Conservation (phyloP, 2,329 filamentous ascomycete genomes). For the Intubia oerlemansii region DNA sequence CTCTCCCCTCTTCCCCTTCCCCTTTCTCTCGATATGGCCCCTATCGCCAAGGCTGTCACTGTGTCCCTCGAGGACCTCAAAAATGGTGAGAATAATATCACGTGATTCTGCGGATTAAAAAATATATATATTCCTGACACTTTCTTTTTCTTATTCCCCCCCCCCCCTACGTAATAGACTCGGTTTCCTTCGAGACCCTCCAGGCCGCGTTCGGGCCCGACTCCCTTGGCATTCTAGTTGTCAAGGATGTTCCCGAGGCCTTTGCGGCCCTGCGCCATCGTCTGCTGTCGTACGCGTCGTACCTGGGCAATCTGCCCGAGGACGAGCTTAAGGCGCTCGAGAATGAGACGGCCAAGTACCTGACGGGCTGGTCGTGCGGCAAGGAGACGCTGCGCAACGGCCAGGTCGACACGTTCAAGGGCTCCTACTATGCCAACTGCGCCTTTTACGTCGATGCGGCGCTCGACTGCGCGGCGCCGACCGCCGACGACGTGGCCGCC, state of each 20-base stretch:
- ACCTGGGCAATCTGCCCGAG: conserved; percentile 60
- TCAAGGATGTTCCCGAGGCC: conserved; percentile 56
- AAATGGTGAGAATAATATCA: conserved; percentile 3
- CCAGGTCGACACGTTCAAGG: conserved; percentile 60
- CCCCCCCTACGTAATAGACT: not conserved
- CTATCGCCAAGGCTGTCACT: conserved; percentile 7
- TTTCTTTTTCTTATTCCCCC: no score
- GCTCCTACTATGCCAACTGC: conserved; percentile 69
- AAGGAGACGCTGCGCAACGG: conserved; percentile 66
- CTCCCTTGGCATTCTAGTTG: conserved; percentile 82
- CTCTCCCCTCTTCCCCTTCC: no score
- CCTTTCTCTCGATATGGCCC: no score
- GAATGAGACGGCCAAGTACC: conserved; percentile 38
- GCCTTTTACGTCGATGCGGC: conserved; percentile 49
- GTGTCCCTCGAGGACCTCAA: conserved; percentile 8
- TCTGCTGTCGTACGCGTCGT: conserved; percentile 71
- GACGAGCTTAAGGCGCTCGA: conserved; percentile 43
- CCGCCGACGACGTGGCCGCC: conserved; percentile 29
- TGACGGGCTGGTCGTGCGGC: conserved; percentile 59
- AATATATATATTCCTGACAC: not conserved
- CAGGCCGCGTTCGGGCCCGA: conserved; percentile 73
- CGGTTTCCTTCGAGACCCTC: conserved; percentile 47
- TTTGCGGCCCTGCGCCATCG: conserved; percentile 53
- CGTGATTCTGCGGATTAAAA: not conserved
- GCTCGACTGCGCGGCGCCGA: conserved; percentile 40